A percentile compares a stretch with the other conserved stretches of the same genome.
Conservation (phyloP, 306 rosid genomes). For the Trifolium dubium region DNA sequence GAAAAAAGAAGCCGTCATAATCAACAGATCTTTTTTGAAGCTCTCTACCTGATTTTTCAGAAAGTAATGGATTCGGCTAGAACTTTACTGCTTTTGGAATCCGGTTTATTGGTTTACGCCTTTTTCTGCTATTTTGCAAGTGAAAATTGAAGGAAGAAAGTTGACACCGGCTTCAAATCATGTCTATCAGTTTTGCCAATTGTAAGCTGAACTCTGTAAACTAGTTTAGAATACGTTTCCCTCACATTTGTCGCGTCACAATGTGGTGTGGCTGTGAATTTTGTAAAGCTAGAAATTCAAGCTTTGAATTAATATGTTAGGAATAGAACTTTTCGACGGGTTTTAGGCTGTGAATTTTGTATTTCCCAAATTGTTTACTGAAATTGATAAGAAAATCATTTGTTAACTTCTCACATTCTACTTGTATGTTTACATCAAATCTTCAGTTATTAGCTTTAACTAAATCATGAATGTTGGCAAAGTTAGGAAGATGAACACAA, state of each 20-base stretch:
- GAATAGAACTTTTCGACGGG: not conserved
- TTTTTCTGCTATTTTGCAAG: conserved; percentile 25
- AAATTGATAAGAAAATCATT: conserved; percentile 22
- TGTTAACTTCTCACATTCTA: conserved; percentile 6
- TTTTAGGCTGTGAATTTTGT: conserved; percentile 31
- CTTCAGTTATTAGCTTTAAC: conserved; percentile 1
- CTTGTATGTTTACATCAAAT: not conserved
- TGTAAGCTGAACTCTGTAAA: conserved; percentile 30
- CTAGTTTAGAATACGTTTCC: not conserved
- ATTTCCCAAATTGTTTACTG: conserved; percentile 14
- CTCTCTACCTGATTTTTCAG: conserved; percentile 29
- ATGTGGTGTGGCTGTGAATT: not conserved
- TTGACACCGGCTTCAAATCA: conserved; percentile 13
- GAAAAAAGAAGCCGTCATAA: conserved; percentile 75
- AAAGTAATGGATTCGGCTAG: conserved; percentile 18
- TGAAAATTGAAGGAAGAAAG: conserved; percentile 25
- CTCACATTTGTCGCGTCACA: not conserved
- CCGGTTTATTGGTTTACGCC: conserved; percentile 17
- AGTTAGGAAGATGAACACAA: not conserved
- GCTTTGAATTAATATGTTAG: not conserved
- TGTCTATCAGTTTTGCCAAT: not conserved
- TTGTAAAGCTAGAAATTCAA: not conserved
- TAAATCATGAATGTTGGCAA: conserved; percentile 20
- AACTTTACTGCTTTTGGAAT: conserved; percentile 6
- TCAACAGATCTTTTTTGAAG: conserved; percentile 18